Base-by-base conservation (phyloP, 2,329 filamentous ascomycete genomes). In the Aspergillus neoniger region DNA sequence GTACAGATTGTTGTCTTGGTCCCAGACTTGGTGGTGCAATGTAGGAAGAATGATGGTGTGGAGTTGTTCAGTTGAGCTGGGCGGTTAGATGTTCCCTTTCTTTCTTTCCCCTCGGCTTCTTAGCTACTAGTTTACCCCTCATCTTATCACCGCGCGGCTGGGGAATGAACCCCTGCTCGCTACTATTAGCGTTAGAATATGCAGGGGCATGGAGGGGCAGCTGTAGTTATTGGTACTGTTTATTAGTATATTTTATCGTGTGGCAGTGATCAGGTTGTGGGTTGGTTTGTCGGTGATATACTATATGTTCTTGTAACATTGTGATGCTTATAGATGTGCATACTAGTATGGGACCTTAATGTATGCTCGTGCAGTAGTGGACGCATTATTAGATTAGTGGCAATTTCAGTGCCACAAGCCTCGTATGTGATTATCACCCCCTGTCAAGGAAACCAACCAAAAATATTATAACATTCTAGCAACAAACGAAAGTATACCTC, bases 181-280 rank as follows among this genome's bases (percentile, higher is more conserved):
- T 28, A 28, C 3, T 28, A 8, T 5, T 19, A 23, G 19, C 19
- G 5, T 50, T 32, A 28, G 47, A 9, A 3, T 1, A 49, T 49
- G 23, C 28, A 30, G 47, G 47, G 47, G n/a, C 25, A 30, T 50
- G 25, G 25, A 30, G 44, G 3, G n/a, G 25, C 28, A 50, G 32
- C 9, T n/a, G 15, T 9, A 21, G 7, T 30, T 50, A n/a, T n/a
- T 50, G n/a, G 25, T 36, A 15, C n/a, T 19, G 25, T 83, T 57
- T 83, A 19, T 12, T 6, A 3, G 2, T 25, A 25, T 25, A 7
- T 12, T 23, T 12, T 2, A n/a, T 21, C 7, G 5, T 5, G 19
- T 23, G 10, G 41, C 5, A 44, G 41, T 44, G 41, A 12, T 6
- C 1, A 28, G 2, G 25, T 36, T 14, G 32, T 36, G 12, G 12